Percentiles rank a stretch among this genome's conserved stretches.
These are phyloP conservation scores for Herpetospermum pedunculosum DNA, from an alignment of 306 rosid species.

Conservation along the genomic window DNA sequence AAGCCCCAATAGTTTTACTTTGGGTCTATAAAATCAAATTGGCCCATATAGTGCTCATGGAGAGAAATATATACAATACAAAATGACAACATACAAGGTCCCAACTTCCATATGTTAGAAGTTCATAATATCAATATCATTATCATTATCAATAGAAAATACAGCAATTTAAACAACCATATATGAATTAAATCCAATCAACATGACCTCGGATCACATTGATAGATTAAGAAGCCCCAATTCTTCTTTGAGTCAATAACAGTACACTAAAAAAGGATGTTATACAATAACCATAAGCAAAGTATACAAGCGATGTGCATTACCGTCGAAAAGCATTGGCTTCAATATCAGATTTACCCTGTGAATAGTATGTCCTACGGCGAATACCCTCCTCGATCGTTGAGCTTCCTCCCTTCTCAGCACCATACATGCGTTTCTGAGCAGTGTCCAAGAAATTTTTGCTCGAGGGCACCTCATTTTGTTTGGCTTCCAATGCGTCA, in stretches of 20 bases:
- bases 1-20: no score
- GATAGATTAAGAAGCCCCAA: neutral
- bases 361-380: slow-evolving; percentile 78
- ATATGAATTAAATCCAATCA: neutral
- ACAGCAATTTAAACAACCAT: neutral
- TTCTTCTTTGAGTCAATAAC: neutral
- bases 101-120: neutral
- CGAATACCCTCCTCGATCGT: slow-evolving; percentile 94
- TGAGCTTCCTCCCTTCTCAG: slow-evolving; percentile 76
- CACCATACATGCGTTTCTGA: slow-evolving; percentile 69
- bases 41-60: no score
- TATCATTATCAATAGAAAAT: neutral
- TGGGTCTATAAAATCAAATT: no score
- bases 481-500: slow-evolving; percentile 54
- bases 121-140: neutral
- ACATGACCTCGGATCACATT: neutral
- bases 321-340: slow-evolving; percentile 70
- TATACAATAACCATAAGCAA: neutral
- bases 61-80: no score
- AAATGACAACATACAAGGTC: neutral
- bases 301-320: slow-evolving; percentile 3
- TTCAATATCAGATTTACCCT: slow-evolving; percentile 51
- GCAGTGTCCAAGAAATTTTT: slow-evolving; percentile 75
- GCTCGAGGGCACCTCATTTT: slow-evolving; percentile 21
- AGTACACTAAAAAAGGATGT: no score